Evolutionary conservation across 345 rosid genomes (phyloP).

Genomic region (Lumnitzera racemosa): DNA sequence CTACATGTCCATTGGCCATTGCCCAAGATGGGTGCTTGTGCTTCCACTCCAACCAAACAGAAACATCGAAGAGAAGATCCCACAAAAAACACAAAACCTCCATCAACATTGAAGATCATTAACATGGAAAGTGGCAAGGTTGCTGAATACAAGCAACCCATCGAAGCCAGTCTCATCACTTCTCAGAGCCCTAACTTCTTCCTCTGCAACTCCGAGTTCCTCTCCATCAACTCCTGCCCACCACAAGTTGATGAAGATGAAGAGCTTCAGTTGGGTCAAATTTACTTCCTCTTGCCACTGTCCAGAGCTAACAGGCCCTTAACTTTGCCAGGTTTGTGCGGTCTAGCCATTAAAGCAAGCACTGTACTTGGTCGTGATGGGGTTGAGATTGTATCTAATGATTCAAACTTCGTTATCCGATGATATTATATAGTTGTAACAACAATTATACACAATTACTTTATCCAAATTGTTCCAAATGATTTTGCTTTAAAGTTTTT

Average conservation of each 20-base stretch:
- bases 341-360: slow-evolving; percentile 29
- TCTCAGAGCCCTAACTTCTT: slow-evolving; percentile 20
- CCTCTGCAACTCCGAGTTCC: slow-evolving; percentile 29
- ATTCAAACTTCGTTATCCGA: slow-evolving; percentile 8
- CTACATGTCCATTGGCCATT: no score
- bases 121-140: slow-evolving; percentile 14
- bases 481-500: no score
- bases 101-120: no score
- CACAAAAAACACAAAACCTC: neutral
- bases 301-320: slow-evolving; percentile 15
- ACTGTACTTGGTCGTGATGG: slow-evolving; percentile 3
- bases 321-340: slow-evolving; percentile 24
- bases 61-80: no score
- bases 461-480: no score
- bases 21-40: no score
- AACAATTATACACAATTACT: no score
- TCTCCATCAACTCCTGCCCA: slow-evolving; percentile 19
- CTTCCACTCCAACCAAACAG: no score
- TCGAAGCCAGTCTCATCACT: slow-evolving; percentile 12
- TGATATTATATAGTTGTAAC: neutral
- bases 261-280: slow-evolving; percentile 25
- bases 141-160: slow-evolving; percentile 18
- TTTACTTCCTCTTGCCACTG: slow-evolving; percentile 30
- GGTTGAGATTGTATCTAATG: slow-evolving; percentile 4
- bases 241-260: slow-evolving; percentile 22